Evolutionary conservation across 75 land plant species (phyloP).

Genomic region (Picea sitchensis): DNA sequence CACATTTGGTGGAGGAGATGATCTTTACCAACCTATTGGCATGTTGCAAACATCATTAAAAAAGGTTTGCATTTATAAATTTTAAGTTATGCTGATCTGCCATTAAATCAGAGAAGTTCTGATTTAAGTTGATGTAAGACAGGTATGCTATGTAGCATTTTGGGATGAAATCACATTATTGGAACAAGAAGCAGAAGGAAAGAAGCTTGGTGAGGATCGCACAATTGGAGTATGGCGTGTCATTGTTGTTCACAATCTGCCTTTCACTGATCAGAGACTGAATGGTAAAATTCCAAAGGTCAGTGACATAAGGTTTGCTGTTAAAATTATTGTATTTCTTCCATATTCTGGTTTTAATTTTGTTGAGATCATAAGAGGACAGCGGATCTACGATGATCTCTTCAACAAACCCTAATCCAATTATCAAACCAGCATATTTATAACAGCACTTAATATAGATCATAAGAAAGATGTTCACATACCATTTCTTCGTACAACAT

Average conservation of each 20-base stretch:
- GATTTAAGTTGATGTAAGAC: neutral
- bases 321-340: neutral
- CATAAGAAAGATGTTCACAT: no score
- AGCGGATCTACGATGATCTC: neutral
- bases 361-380: slow-evolving; percentile 3
- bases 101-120: neutral
- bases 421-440: neutral
- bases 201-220: slow-evolving; percentile 36
- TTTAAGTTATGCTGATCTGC: neutral
- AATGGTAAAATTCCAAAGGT: slow-evolving; percentile 99
- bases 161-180: slow-evolving; percentile 91
- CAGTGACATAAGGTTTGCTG: neutral
- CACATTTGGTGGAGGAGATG: slow-evolving; percentile 99
- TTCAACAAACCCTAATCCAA: neutral
- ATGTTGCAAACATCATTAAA: slow-evolving; percentile 66
- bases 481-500: no score
- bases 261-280: slow-evolving; percentile 85
- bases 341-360: neutral
- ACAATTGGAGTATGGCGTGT: slow-evolving; percentile 91
- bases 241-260: slow-evolving; percentile 79
- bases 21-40: slow-evolving; percentile 96
- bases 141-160: slow-evolving; percentile 99
- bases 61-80: slow-evolving; percentile 34
- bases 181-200: slow-evolving; percentile 63
- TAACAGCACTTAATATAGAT: neutral